Evolutionary conservation across 345 rosid species (phyloP).

Genomic region (Mallotus nudiflorus): DNA sequence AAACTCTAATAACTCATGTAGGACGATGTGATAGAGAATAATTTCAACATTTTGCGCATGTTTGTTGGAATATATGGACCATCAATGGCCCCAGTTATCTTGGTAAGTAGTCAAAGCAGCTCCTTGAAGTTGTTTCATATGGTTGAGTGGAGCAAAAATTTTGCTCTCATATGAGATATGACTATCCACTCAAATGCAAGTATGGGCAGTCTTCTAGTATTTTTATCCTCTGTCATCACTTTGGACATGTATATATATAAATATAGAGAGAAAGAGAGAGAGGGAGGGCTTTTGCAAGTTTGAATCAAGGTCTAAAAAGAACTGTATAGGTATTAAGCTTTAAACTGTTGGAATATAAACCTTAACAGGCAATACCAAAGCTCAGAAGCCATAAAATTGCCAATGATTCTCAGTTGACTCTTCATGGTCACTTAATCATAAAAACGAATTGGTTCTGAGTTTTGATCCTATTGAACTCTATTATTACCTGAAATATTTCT

Average conservation of each 20-base stretch:
- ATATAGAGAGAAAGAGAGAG: background rate
- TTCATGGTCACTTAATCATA: too few species aligned
- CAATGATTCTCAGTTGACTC: background rate
- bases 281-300: background rate
- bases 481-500: too few species aligned
- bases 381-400: background rate
- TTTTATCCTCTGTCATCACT: background rate
- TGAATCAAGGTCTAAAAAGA: background rate
- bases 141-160: background rate
- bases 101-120: conserved; percentile 46
- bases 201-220: background rate
- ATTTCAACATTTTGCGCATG: conserved; percentile 79
- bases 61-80: conserved; percentile 77
- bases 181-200: too few species aligned
- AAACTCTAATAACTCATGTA: conserved; percentile 27
- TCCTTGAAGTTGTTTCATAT: background rate
- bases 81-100: conserved; percentile 58
- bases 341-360: background rate
- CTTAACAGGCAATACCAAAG: background rate
- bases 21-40: conserved; percentile 86
- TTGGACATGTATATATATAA: too few species aligned
- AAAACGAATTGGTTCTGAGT: too few species aligned
- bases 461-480: too few species aligned
- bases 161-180: too few species aligned
- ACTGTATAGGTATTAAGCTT: background rate